Conservation (phyloP, 1,284 basidiomycete genomes). For the Trichosporon sp. region DNA sequence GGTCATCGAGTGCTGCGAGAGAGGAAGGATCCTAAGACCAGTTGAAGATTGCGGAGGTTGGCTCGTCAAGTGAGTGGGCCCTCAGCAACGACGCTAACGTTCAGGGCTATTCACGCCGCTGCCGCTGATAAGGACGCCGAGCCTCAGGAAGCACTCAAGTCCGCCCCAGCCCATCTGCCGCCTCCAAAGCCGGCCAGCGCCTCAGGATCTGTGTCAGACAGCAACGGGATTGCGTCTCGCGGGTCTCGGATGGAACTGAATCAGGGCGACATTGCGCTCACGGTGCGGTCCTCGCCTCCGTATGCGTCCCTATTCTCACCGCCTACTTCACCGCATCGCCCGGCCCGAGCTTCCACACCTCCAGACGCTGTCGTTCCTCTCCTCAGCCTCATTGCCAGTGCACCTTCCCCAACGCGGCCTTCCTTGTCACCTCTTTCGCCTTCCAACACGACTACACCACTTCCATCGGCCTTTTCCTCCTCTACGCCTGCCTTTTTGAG, state of each 20-base stretch:
- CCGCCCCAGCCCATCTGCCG: background rate
- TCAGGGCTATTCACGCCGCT: background rate
- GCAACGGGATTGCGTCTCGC: too few species aligned
- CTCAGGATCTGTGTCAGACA: too few species aligned
- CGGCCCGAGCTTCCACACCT: background rate
- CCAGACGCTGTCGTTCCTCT: background rate
- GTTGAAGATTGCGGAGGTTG: conserved; percentile 2
- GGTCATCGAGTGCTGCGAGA: background rate
- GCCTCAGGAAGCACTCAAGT: background rate
- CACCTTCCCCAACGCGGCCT: background rate
- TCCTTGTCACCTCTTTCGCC: background rate
- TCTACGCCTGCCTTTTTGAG: background rate
- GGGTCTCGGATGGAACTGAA: too few species aligned
- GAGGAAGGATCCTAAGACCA: background rate
- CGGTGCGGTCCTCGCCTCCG: background rate
- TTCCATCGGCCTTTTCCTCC: background rate
- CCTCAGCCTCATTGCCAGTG: background rate
- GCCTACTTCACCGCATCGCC: background rate
- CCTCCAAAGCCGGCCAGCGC: too few species aligned
- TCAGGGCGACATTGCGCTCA: too few species aligned
- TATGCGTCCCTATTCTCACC: background rate
- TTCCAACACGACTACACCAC: background rate
- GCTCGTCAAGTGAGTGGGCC: conserved; percentile 10
- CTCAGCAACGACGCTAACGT: background rate
- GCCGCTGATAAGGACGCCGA: background rate